These are phyloP conservation scores for Blepharisma japonicum DNA, from an alignment of 73 alveolate species.

Conservation along the genomic window DNA sequence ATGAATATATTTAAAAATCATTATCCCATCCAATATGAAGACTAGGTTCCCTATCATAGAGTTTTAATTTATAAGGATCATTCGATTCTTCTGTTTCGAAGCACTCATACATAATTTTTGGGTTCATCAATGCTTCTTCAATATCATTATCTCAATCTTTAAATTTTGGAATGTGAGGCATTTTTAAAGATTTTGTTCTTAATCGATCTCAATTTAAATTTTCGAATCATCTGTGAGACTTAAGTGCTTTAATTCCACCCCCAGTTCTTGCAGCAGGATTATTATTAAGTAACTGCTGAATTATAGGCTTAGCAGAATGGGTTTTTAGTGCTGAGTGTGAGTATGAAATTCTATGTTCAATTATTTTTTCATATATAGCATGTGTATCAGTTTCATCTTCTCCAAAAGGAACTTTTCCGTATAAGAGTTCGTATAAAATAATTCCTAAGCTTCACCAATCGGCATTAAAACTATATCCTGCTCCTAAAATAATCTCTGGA, in stretches of 20 bases:
- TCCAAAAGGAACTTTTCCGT: conserved; percentile 33
- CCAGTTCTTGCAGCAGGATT: conserved; percentile 30
- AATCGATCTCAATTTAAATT: conserved; percentile 26
- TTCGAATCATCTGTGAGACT: not conserved
- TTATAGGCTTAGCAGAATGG: not conserved
- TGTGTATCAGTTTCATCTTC: conserved; percentile 63
- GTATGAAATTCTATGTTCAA: conserved; percentile 35
- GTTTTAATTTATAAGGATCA: too few species aligned
- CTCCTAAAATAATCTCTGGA: conserved; percentile 48
- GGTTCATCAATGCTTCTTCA: too few species aligned
- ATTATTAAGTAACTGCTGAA: not conserved
- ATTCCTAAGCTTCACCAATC: conserved; percentile 29
- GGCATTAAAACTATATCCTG: conserved; percentile 17
- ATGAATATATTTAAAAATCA: too few species aligned
- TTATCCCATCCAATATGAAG: too few species aligned
- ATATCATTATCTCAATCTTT: too few species aligned
- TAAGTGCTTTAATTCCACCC: conserved; percentile 1
- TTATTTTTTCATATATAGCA: conserved; percentile 47
- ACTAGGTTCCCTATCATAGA: too few species aligned
- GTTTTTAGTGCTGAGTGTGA: conserved; percentile 26
- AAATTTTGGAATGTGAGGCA: conserved; percentile 2
- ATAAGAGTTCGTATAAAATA: conserved; percentile 14
- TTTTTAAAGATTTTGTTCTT: not conserved
- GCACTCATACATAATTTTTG: too few species aligned
- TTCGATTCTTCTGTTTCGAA: too few species aligned